Percentiles rank a stretch among this genome's conserved stretches.
Evolutionary conservation across 2,329 filamentous ascomycete genomes (phyloP).

Genomic region (Penicillium concentricum): DNA sequence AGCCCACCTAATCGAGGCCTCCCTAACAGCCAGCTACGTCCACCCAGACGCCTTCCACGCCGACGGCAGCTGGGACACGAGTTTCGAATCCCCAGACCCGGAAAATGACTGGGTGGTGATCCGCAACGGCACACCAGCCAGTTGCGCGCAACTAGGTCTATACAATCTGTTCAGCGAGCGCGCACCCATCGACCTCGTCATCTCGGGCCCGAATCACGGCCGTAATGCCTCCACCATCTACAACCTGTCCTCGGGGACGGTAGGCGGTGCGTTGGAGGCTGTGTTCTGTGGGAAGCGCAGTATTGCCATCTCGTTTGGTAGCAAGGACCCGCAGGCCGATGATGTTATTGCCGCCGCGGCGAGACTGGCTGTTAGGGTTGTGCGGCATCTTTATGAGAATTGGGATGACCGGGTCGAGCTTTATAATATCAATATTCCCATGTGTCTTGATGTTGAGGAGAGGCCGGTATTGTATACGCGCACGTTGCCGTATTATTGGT

Average conservation of each 20-base stretch:
- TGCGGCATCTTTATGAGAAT: slow-evolving; percentile 69
- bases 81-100: not conserved
- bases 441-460: slow-evolving; percentile 68
- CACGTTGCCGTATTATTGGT: slow-evolving; percentile 86
- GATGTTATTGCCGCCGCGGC: slow-evolving; percentile 72
- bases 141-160: slow-evolving; percentile 73
- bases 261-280: slow-evolving; percentile 74
- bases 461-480: slow-evolving; percentile 71
- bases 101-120: slow-evolving; percentile 64
- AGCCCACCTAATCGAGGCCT: slow-evolving; percentile 86
- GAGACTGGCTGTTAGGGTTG: slow-evolving; percentile 67
- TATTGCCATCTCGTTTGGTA: slow-evolving; percentile 82
- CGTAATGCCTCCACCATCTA: slow-evolving; percentile 77
- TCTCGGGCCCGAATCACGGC: slow-evolving; percentile 76
- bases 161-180: slow-evolving; percentile 71
- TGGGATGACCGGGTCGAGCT: slow-evolving; percentile 73
- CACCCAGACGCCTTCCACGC: slow-evolving; percentile 56
- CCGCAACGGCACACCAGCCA: slow-evolving; percentile 73
- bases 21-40: slow-evolving; percentile 77
- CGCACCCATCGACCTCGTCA: slow-evolving; percentile 68
- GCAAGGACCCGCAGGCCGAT: slow-evolving; percentile 73
- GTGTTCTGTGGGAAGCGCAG: slow-evolving; percentile 65
- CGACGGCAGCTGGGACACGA: slow-evolving; percentile 54
- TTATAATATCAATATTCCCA: slow-evolving; percentile 82
- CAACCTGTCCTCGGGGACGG: slow-evolving; percentile 69